Base-by-base conservation (phyloP, 768 basidiomycete genomes). In the Naematelia aurantialba region DNA sequence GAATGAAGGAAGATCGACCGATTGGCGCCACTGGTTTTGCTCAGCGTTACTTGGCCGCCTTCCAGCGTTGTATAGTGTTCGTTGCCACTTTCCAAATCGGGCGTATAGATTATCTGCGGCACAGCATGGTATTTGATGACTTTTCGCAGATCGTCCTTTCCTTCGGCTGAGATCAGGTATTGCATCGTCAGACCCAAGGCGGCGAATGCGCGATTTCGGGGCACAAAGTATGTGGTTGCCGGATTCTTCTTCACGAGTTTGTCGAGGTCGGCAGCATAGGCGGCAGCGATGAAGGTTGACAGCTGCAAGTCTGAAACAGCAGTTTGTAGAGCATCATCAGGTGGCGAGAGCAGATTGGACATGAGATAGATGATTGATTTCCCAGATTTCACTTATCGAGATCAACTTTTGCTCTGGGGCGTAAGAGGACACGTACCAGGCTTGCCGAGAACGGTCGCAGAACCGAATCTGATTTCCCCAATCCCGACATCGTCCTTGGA, bases 71-170 rank as follows among this genome's bases (percentile, higher is more conserved):
- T 81, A 69, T 87, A 89, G 4, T 48, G 39, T 46, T 60, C 61
- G 34, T 58, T 25, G 10, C 62, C 65, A 19, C 31, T 11, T 46
- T 69, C 66, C 44, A 78, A 61, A 44, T 79, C 81, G 21, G 81
- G 78, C 0, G 85, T 76, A 68, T 98, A 99, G 65, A 88, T 81
- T 19, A 97, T 82, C 24, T 83, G 82, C 59, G 85, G 81, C 25
- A 98, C 78, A 10, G 86, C 84, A 72, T 98, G 96, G 69, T 97
- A 93, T n/a, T 85, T 80, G 52, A 99, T 82, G 39, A 98, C 87
- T 27, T 83, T 84, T 68, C 87, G 85, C 47, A 98, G 79, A 72
- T 97, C 92, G 56, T 82, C 76, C 71, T 87, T 89, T 4, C 88
- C 86, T 27, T 74, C 72, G 1, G 89, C 79, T 0, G 88, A 80